Conservation (phyloP, 1,139 yeast species). For the Candida sp. region DNA sequence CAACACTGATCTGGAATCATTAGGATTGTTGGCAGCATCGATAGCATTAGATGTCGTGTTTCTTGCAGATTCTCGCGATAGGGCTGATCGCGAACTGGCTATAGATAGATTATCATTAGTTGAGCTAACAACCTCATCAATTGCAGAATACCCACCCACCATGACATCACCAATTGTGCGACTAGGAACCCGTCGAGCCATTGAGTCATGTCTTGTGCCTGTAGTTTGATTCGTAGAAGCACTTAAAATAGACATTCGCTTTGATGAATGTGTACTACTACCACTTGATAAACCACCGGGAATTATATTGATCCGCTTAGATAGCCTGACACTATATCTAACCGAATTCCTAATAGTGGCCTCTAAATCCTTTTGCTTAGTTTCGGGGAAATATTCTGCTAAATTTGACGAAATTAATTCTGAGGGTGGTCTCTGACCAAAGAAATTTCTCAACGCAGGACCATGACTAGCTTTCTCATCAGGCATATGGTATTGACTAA, state of each 20-base stretch:
- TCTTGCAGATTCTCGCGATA: constrained; percentile 11
- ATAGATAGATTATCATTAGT: constrained; percentile 19
- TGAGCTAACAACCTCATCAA: constrained; percentile 50
- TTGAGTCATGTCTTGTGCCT: neutral
- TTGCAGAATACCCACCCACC: constrained; percentile 54
- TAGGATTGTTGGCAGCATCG: constrained; percentile 2
- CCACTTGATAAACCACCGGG: constrained; percentile 16
- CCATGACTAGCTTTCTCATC: constrained; percentile 11
- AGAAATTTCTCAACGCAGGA: constrained; percentile 50
- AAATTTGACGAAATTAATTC: constrained; percentile 88
- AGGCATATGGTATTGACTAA: constrained; percentile 24
- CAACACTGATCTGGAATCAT: constrained; percentile 13
- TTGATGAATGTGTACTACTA: constrained; percentile 18
- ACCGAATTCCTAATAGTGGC: constrained; percentile 84
- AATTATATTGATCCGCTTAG: constrained; percentile 34
- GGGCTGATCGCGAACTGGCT: constrained; percentile 18
- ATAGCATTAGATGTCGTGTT: constrained; percentile 6
- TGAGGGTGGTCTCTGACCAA: constrained; percentile 92
- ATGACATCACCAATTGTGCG: constrained; percentile 67
- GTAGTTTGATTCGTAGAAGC: constrained; percentile 13
- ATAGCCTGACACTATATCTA: constrained; percentile 65
- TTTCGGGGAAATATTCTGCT: constrained; percentile 89
- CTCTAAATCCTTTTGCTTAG: constrained; percentile 68
- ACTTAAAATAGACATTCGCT: constrained; percentile 20
- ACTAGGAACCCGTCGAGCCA: constrained; percentile 1